Evolutionary conservation across 805 yeast genomes (phyloP), one percentile per base, ranked within the genome.

Genomic region (Jamesozyma spencerorum): DNA sequence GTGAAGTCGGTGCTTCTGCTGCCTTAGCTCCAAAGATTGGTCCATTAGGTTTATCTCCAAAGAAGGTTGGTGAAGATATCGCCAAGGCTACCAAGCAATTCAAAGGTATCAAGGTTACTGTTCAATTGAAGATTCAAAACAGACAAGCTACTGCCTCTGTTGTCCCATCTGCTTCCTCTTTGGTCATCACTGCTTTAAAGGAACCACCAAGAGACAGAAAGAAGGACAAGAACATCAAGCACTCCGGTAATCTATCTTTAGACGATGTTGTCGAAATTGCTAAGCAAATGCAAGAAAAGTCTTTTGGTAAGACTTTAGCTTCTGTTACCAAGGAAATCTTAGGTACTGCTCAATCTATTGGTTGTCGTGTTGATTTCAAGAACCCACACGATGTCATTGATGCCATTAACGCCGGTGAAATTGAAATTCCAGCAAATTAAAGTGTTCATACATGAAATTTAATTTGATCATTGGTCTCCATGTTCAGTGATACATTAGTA

Each of bases 171-270:
- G 98, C 98, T 62, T 90, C 97, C 46, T 87, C 98, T 60, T 81
- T 92, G 65, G 96, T 92, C 69, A 92, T 92, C 74, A 86, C 96
- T 69, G 98, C 98, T 60, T 80, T 92, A 69, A 92, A 92, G 81
- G 98, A 92, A 80, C 87, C 98, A 60, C 96, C 96, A 69, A 90
- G 98, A 85, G 98, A 92, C 82, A 83, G 96, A 79, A 92, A 92
- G 94, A 92, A 92, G 94, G 97, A 92, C 70, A 92, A 92, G 92
- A 90, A 92, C 78, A 85, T 92, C 72, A 87, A 88, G 81, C 98
- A 92, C 85, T 81, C 80, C 70, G 98, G 98, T 78, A 92, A 90
- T 90, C 79, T 92, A 65, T 86, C 95, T 64, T 78, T 92, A 64
- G 94, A 87, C 65, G 96, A 90, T 75, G 85, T 92, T 74, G 77